A percentile compares a stretch with the other conserved stretches of the same genome.
Evolutionary conservation across 805 yeast species (phyloP).

Genomic region (Candida vaughaniae): DNA sequence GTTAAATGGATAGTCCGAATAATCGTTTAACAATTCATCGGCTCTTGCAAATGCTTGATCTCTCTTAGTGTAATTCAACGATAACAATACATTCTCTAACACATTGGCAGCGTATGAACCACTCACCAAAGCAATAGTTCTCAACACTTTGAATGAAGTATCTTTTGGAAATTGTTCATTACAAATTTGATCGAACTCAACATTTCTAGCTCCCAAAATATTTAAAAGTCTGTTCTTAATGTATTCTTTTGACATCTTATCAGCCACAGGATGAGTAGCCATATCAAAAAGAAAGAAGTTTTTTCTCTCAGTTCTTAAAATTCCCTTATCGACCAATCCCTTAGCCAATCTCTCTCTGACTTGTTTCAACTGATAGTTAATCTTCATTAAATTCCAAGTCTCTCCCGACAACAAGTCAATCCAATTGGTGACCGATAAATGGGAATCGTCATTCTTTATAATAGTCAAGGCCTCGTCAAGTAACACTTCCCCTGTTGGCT

Average conservation of each 20-base stretch:
- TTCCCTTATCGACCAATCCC: constrained; percentile 96
- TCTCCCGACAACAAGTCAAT: constrained; percentile 92
- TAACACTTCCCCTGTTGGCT: constrained; percentile 91
- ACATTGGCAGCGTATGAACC: constrained; percentile 97
- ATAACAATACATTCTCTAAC: constrained; percentile 78
- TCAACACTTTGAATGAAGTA: constrained; percentile 65
- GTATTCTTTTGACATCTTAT: constrained; percentile 78
- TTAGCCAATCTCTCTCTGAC: constrained; percentile 95
- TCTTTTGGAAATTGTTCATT: constrained; percentile 66
- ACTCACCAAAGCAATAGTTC: constrained; percentile 79
- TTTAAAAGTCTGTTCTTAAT: constrained; percentile 70
- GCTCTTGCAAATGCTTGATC: constrained; percentile 92
- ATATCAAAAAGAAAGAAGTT: constrained; percentile 93
- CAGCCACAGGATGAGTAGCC: constrained; percentile 98
- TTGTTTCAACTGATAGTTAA: constrained; percentile 92
- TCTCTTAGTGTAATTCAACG: constrained; percentile 79
- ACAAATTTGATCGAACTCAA: constrained; percentile 40
- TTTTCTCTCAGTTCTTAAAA: constrained; percentile 91
- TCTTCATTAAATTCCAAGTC: constrained; percentile 95
- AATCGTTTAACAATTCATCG: constrained; percentile 84
- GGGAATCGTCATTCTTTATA: constrained; percentile 81
- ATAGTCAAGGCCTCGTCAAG: constrained; percentile 90
- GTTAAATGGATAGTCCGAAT: constrained; percentile 80
- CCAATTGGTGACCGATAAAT: constrained; percentile 83
- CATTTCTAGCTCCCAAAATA: constrained; percentile 69